Base-by-base conservation (phyloP, 352 stramenopile genomes). In the Globisporangium mamillatum region DNA sequence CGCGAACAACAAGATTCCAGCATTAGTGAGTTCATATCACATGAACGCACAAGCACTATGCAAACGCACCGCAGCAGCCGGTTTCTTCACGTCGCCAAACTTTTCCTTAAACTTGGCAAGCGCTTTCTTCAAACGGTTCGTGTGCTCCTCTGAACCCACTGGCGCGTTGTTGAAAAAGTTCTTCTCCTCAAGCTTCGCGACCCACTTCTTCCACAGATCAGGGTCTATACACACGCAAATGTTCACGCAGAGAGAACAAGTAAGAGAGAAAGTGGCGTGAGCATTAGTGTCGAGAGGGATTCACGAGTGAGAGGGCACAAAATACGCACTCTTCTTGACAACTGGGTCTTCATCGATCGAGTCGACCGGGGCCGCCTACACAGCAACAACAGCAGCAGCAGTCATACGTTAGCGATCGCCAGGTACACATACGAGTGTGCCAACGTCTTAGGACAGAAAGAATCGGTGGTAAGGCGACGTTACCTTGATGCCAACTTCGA, bases 71-170 rank as follows among this genome's bases (percentile, higher is more conserved):
- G 69, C 63, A 27, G 76, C 75, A 27, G 80, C 74, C 25, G 66
- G 66, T 36, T 57, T 66, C 79, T 88, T 89, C 18, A 81, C 74
- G 54, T 92, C 85, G 32, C 84, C 84, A 62, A 95, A 93, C 63
- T 93, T 93, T 69, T 93, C 88, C 74, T 93, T 93, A 69, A 92
- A 95, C 72, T 95, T 95, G 70, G 70, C 76, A 64, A 95, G 68
- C 50, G 88, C 88, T 70, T 95, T 95, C 64, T 80, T 82, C 25
- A 80, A 82, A 54, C 84, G 78, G 18, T 64, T 73, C 32, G 75
- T 73, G 67, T 93, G 80, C 66, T 94, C 88, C 71, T 78, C 74
- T 46, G 86, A 88, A 2, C 86, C 88, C 20, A 71, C 66, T 0
- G 74, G 60, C 3, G 82, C 75, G 66, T 77, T 81, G 46, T 90